These are phyloP conservation scores for Symbiodinium natans DNA, from an alignment of 73 alveolate species.

Conservation along the genomic window DNA sequence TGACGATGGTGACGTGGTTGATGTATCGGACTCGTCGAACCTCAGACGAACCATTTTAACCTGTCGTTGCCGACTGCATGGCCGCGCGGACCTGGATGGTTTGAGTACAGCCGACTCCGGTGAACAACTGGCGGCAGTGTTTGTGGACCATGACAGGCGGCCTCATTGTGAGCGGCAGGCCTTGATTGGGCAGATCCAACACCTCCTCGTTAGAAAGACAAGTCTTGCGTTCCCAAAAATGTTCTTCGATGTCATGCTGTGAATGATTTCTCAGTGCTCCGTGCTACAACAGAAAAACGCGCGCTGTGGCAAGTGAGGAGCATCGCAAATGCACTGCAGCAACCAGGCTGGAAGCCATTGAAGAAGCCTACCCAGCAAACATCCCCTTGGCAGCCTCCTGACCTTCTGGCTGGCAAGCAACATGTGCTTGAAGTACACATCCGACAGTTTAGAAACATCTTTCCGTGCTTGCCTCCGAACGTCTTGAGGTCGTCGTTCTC, in stretches of 20 bases:
- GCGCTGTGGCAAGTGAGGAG: no score
- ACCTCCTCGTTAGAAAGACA: background rate
- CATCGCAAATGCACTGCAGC: background rate
- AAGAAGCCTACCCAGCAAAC: conserved; percentile 78
- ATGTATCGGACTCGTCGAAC: no score
- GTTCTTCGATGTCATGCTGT: background rate
- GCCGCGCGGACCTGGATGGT: conserved; percentile 31
- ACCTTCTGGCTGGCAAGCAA: background rate
- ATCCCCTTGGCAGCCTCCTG: conserved; percentile 45
- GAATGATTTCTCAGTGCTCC: background rate
- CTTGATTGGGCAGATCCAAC: conserved; percentile 39
- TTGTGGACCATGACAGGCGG: conserved; percentile 59
- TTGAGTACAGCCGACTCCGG: background rate
- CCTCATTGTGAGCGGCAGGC: conserved; percentile 90
- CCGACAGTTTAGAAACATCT: background rate
- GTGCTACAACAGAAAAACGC: no score
- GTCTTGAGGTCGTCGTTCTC: conserved; percentile 34
- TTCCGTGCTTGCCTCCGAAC: background rate
- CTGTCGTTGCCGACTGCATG: conserved; percentile 11
- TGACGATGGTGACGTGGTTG: no score
- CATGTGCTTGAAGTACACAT: background rate
- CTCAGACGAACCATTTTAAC: no score
- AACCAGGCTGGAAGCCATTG: conserved; percentile 76
- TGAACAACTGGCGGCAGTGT: background rate
- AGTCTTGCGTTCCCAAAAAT: no score